These are phyloP conservation scores for Paecilomyces sp. DNA, from an alignment of 2,329 filamentous ascomycete species.

Conservation along the genomic window DNA sequence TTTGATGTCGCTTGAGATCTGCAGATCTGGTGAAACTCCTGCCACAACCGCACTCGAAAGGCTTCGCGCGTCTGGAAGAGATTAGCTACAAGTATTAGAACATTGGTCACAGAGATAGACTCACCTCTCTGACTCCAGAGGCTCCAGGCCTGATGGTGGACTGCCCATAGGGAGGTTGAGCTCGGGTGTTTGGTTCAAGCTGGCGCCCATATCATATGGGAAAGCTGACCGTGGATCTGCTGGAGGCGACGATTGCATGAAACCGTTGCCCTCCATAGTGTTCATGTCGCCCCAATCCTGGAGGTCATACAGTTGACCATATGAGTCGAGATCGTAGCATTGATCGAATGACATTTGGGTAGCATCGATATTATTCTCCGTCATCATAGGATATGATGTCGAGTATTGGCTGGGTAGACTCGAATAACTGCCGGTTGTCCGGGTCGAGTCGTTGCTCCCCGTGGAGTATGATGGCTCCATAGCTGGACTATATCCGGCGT, in stretches of 20 bases:
- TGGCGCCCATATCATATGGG: neutral
- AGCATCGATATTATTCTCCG: neutral
- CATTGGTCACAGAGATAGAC: neutral
- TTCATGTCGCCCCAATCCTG: neutral
- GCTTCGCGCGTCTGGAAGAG: slow-evolving; percentile 17
- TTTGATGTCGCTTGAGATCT: slow-evolving; percentile 44
- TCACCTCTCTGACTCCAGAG: neutral
- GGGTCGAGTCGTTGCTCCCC: neutral
- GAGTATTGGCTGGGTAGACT: neutral
- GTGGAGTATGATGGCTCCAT: neutral
- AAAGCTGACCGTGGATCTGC: neutral
- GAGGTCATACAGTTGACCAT: neutral
- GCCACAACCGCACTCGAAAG: slow-evolving; percentile 26
- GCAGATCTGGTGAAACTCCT: slow-evolving; percentile 40
- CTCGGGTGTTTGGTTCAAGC: neutral
- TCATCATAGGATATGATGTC: neutral
- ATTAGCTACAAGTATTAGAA: neutral
- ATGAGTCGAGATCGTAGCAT: neutral
- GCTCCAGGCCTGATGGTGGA: neutral
- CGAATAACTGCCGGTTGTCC: neutral
- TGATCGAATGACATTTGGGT: neutral
- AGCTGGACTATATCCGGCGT: neutral
- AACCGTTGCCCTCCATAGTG: neutral
- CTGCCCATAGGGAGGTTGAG: neutral
- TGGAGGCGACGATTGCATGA: neutral